phyloP scores from a whole-genome alignment of 768 basidiomycete genomes.

The Termitomyces sp. region DNA sequence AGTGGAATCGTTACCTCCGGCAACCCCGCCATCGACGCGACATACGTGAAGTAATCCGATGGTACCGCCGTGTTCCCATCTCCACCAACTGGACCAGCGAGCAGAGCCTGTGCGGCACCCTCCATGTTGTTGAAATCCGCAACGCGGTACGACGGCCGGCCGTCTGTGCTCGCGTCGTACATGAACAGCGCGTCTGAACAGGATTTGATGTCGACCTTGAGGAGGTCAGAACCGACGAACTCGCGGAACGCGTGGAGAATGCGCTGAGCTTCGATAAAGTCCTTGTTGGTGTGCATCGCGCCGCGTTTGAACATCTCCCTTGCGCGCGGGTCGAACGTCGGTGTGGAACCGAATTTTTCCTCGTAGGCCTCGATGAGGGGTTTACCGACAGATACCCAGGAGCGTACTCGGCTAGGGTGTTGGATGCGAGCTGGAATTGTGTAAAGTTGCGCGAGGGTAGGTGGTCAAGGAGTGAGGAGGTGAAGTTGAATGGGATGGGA shows the following conservation, averaged over 20 bases:
- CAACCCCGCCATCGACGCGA: conserved; percentile 34
- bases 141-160: conserved; percentile 30
- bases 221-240: conserved; percentile 20
- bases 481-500: conserved; percentile 23
- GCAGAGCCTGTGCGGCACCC: conserved; percentile 24
- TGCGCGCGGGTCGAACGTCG: conserved; percentile 29
- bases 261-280: conserved; percentile 23
- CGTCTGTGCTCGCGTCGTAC: conserved; percentile 32
- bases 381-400: conserved; percentile 30
- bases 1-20: conserved; percentile 34
- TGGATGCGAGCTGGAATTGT: conserved; percentile 25
- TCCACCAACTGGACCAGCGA: conserved; percentile 14
- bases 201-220: conserved; percentile 25
- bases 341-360: conserved; percentile 17
- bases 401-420: conserved; percentile 32
- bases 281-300: conserved; percentile 17
- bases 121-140: conserved; percentile 29
- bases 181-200: conserved; percentile 34
- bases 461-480: conserved; percentile 22
- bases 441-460: conserved; percentile 26
- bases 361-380: conserved; percentile 25
- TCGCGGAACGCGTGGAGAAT: conserved; percentile 23
- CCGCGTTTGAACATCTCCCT: conserved; percentile 27
- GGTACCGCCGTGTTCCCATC: background rate
- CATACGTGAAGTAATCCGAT: conserved; percentile 27